These are phyloP conservation scores for Fistulifera pelliculosa DNA, from an alignment of 108 stramenopile species.

Conservation along the genomic window DNA sequence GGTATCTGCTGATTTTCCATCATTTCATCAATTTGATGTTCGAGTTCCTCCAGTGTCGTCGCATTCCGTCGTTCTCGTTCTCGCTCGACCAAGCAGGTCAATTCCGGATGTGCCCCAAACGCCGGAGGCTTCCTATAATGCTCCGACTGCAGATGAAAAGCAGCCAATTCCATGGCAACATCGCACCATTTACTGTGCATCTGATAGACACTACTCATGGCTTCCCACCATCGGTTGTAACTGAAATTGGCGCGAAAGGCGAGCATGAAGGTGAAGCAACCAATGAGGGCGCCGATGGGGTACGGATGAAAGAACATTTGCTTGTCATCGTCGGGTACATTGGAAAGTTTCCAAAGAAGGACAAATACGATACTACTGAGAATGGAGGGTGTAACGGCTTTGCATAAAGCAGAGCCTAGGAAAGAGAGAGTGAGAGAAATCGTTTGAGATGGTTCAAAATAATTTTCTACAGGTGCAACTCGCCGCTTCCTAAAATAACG, in stretches of 20 bases:
- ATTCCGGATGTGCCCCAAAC: constrained; percentile 51
- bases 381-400: constrained; percentile 24
- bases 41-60: not conserved
- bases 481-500: not conserved
- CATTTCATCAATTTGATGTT: constrained; percentile 4
- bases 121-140: constrained; percentile 48
- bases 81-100: constrained; percentile 7
- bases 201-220: constrained; percentile 47
- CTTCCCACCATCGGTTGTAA: constrained; percentile 67
- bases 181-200: constrained; percentile 79
- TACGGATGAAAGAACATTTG: constrained; percentile 35
- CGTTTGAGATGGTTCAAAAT: constrained; percentile 13
- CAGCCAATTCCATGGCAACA: constrained; percentile 17
- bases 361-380: constrained; percentile 14
- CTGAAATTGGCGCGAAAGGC: constrained; percentile 28
- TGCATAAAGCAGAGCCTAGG: constrained; percentile 46
- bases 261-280: constrained; percentile 56
- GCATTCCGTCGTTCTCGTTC: constrained; percentile 11
- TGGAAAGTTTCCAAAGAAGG: constrained; percentile 10
- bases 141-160: constrained; percentile 18
- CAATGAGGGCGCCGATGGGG: constrained; percentile 46
- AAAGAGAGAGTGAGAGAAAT: constrained; percentile 16
- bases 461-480: too few species aligned
- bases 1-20: not conserved
- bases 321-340: not conserved